These are phyloP conservation scores for Chimonanthus salicifolius DNA, from an alignment of 164 flowering plant species.

Conservation along the genomic window DNA sequence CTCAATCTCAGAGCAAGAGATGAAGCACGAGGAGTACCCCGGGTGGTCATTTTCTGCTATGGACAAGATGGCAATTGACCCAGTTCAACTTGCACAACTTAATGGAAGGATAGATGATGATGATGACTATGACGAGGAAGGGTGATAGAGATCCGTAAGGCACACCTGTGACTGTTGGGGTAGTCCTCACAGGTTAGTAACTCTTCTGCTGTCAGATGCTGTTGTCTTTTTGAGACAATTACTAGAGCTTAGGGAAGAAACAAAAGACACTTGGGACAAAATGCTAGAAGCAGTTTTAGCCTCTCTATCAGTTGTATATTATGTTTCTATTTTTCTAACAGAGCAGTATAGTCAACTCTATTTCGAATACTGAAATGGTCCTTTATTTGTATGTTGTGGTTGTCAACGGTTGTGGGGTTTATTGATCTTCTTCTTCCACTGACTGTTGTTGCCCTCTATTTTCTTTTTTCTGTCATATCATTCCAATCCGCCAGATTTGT, in stretches of 20 bases:
- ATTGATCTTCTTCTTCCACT: background rate
- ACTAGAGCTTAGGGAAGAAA: background rate
- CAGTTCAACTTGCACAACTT: slow-evolving; percentile 58
- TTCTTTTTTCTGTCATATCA: background rate
- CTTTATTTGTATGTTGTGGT: background rate
- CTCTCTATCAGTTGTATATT: slow-evolving; percentile 17
- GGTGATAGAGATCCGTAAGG: slow-evolving; percentile 19
- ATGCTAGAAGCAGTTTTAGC: slow-evolving; percentile 2
- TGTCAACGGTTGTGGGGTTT: background rate
- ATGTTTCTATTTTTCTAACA: slow-evolving; percentile 4
- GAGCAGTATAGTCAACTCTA: slow-evolving; percentile 3
- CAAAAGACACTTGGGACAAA: background rate
- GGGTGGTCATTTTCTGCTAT: slow-evolving; percentile 70
- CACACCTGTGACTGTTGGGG: background rate
- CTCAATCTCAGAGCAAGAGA: slow-evolving; percentile 1
- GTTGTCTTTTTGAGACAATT: background rate
- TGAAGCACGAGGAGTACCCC: slow-evolving; percentile 58
- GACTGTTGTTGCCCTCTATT: background rate
- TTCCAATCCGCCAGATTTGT: background rate
- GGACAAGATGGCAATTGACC: slow-evolving; percentile 70
- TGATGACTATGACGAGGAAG: slow-evolving; percentile 89
- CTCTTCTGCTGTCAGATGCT: slow-evolving; percentile 1
- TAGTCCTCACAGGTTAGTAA: slow-evolving; percentile 1
- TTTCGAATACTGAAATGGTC: background rate
- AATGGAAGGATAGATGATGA: slow-evolving; percentile 62